Conservation (phyloP, 441 rosid genomes). For the Mallotus repandus region DNA sequence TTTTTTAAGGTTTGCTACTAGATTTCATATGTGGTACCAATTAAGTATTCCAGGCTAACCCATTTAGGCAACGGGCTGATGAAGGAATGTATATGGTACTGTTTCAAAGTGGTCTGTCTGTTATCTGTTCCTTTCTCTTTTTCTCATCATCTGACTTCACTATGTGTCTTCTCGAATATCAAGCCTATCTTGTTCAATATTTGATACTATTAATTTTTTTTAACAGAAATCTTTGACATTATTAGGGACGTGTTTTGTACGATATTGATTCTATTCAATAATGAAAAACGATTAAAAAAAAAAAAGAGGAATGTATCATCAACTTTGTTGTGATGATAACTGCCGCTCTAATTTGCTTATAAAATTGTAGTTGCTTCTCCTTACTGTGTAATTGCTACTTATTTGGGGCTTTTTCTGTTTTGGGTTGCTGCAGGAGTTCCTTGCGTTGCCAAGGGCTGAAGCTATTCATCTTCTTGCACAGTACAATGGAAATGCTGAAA, state of each 20-base stretch:
- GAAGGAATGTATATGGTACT: background rate
- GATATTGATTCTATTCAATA: background rate
- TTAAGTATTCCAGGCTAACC: background rate
- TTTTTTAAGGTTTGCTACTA: too few species aligned
- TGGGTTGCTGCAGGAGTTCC: conserved; percentile 73
- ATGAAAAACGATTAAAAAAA: too few species aligned
- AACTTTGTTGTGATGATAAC: background rate
- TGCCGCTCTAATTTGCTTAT: background rate
- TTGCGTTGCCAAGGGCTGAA: conserved; percentile 93
- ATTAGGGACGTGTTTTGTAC: background rate
- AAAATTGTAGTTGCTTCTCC: too few species aligned
- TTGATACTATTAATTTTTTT: background rate
- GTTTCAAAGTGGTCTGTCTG: too few species aligned
- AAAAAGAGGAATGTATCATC: background rate
- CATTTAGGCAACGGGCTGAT: background rate
- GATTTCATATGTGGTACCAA: too few species aligned
- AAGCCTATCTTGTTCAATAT: background rate
- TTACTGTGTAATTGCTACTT: background rate
- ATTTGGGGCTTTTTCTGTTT: background rate
- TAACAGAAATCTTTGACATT: too few species aligned
- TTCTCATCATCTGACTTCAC: background rate
- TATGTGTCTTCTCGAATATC: background rate
- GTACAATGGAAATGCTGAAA: conserved; percentile 83
- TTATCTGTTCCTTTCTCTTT: background rate
- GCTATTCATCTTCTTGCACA: conserved; percentile 92